phyloP scores from a whole-genome alignment of 1,284 basidiomycete species.

The Sparassis latifolia region DNA sequence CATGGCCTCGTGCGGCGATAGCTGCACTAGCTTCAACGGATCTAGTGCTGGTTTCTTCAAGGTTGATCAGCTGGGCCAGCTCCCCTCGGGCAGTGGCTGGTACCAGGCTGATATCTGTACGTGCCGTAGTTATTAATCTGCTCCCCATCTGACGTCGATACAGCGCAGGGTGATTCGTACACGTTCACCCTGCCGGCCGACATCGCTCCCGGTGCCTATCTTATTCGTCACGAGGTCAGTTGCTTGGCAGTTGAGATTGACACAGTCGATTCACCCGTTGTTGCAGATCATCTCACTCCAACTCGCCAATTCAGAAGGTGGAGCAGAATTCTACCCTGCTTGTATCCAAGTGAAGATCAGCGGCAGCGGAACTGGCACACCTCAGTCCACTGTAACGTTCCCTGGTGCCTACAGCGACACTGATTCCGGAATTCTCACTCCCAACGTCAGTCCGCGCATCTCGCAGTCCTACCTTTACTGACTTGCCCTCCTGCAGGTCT shows the following conservation, averaged over 20 bases:
- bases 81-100: slow-evolving; percentile 33
- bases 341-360: slow-evolving; percentile 56
- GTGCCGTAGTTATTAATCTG: neutral
- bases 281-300: slow-evolving; percentile 59
- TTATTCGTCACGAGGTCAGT: slow-evolving; percentile 55
- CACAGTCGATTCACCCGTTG: no score
- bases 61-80: slow-evolving; percentile 40
- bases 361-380: slow-evolving; percentile 40
- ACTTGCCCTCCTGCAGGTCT: slow-evolving; percentile 25
- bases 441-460: slow-evolving; percentile 29
- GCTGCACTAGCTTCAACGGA: slow-evolving; percentile 56
- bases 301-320: slow-evolving; percentile 38
- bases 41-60: slow-evolving; percentile 67
- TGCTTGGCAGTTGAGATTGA: neutral
- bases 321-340: slow-evolving; percentile 68
- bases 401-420: slow-evolving; percentile 60
- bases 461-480: neutral
- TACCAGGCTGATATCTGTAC: slow-evolving; percentile 32
- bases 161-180: slow-evolving; percentile 32
- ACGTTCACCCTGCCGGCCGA: slow-evolving; percentile 47
- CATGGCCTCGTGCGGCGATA: slow-evolving; percentile 55
- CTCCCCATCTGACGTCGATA: slow-evolving; percentile 6
- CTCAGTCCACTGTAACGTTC: slow-evolving; percentile 41
- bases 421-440: slow-evolving; percentile 54
- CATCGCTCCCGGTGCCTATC: slow-evolving; percentile 56